These are phyloP conservation scores for Amborella trichopoda DNA, from an alignment of 164 flowering plant genomes.

Conservation along the genomic window DNA sequence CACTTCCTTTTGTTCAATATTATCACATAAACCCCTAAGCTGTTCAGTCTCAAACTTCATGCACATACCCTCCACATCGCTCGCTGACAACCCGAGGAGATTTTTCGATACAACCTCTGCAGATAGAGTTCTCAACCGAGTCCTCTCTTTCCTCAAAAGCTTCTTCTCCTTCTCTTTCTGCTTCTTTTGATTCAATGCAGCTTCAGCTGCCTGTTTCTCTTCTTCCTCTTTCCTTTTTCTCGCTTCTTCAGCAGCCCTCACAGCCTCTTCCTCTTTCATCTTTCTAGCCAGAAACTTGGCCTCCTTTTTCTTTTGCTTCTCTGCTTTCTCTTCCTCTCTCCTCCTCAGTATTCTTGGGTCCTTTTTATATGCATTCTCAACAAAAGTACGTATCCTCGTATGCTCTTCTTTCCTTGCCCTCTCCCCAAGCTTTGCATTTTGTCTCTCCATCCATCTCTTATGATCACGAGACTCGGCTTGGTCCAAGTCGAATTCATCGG, in stretches of 20 bases:
- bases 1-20: conserved; percentile 38
- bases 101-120: conserved; percentile 26
- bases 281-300: conserved; percentile 66
- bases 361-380: conserved; percentile 81
- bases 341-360: conserved; percentile 73
- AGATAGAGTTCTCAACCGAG: conserved; percentile 65
- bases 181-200: conserved; percentile 53
- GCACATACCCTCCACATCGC: conserved; percentile 68
- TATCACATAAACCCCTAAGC: conserved; percentile 49
- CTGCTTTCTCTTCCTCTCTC: conserved; percentile 71
- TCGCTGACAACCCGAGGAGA: conserved; percentile 25
- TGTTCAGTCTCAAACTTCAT: conserved; percentile 46
- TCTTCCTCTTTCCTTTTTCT: conserved; percentile 56
- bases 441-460: conserved; percentile 96
- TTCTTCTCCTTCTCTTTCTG: conserved; percentile 52
- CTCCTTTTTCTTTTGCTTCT: conserved; percentile 67
- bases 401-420: conserved; percentile 87
- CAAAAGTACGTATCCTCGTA: conserved; percentile 63
- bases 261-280: conserved; percentile 83
- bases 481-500: conserved; percentile 84
- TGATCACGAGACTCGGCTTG: conserved; percentile 96
- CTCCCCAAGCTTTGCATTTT: conserved; percentile 79
- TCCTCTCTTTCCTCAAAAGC: conserved; percentile 70
- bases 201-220: conserved; percentile 58
- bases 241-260: conserved; percentile 69